These are phyloP conservation scores for Cutaneotrichosporon cutaneum DNA, from an alignment of 1,284 basidiomycete species.

Conservation along the genomic window DNA sequence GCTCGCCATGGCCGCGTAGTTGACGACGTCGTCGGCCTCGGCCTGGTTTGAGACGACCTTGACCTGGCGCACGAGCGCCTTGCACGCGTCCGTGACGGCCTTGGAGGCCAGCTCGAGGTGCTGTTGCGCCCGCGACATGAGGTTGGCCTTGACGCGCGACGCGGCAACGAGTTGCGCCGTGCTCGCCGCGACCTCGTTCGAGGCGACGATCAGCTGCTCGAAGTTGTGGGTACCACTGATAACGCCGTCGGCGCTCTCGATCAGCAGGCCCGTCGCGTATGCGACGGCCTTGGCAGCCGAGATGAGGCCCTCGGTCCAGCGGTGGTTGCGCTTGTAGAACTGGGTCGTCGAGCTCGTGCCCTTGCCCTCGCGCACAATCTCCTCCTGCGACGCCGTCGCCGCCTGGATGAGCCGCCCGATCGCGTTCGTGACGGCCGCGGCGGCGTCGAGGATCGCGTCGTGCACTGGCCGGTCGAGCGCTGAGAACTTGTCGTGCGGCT, in stretches of 20 bases:
- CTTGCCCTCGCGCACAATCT: slow-evolving; percentile 93
- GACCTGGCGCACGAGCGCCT: slow-evolving; percentile 92
- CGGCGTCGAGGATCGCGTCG: slow-evolving; percentile 91
- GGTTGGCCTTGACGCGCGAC: slow-evolving; percentile 94
- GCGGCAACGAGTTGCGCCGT: slow-evolving; percentile 98
- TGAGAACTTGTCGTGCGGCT: slow-evolving; percentile 80
- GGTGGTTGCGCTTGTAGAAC: slow-evolving; percentile 99
- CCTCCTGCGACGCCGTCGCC: slow-evolving; percentile 94
- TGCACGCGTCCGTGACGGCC: slow-evolving; percentile 98
- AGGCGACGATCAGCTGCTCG: slow-evolving; percentile 98
- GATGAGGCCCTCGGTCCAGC: slow-evolving; percentile 99
- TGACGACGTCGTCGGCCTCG: slow-evolving; percentile 72
- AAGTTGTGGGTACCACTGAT: slow-evolving; percentile 93
- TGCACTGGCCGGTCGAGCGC: slow-evolving; percentile 94
- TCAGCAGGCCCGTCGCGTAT: slow-evolving; percentile 93
- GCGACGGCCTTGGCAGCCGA: slow-evolving; percentile 97
- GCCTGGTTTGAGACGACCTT: slow-evolving; percentile 89
- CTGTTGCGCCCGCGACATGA: slow-evolving; percentile 98
- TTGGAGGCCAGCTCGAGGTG: slow-evolving; percentile 93
- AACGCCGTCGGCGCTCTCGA: slow-evolving; percentile 97
- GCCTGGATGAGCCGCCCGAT: slow-evolving; percentile 94
- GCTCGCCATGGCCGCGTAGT: slow-evolving; percentile 88
- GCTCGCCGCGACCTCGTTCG: slow-evolving; percentile 94
- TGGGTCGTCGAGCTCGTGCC: slow-evolving; percentile 88
- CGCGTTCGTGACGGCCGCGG: slow-evolving; percentile 90